These are phyloP conservation scores for Leccinum obscurum DNA, from an alignment of 768 basidiomycete genomes.

Conservation along the genomic window DNA sequence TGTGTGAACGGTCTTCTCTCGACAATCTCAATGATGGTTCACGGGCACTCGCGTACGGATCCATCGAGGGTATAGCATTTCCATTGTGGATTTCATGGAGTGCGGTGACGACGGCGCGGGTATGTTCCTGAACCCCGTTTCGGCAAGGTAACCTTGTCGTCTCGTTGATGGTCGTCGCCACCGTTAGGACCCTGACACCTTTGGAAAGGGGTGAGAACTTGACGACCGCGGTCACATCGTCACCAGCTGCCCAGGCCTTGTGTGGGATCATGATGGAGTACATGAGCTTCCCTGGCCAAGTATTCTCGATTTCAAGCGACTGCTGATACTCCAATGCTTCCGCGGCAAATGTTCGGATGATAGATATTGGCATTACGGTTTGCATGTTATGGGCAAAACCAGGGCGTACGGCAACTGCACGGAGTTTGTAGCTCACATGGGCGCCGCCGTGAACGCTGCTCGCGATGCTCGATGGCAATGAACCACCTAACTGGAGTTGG, in stretches of 20 bases:
- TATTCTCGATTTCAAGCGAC: conserved; percentile 93
- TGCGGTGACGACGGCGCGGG: conserved; percentile 56
- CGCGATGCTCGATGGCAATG: conserved; percentile 74
- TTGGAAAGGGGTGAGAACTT: conserved; percentile 89
- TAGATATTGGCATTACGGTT: conserved; percentile 55
- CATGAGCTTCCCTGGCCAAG: conserved; percentile 98
- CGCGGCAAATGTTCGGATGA: conserved; percentile 71
- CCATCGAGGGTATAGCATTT: conserved; percentile 40
- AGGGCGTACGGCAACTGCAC: conserved; percentile 78
- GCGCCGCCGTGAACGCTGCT: conserved; percentile 59
- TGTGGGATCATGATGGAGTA: conserved; percentile 92
- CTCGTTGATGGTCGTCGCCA: conserved; percentile 74
- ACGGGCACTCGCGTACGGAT: conserved; percentile 13
- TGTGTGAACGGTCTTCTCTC: conserved; percentile 17
- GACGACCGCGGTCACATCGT: conserved; percentile 74
- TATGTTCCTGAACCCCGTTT: conserved; percentile 37
- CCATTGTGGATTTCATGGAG: conserved; percentile 72
- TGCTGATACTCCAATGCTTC: conserved; percentile 96
- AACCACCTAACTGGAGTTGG: conserved; percentile 80
- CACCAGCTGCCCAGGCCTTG: conserved; percentile 94
- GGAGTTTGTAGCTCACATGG: conserved; percentile 83
- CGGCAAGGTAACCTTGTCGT: conserved; percentile 61
- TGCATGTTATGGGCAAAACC: conserved; percentile 73
- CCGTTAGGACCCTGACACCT: conserved; percentile 69
- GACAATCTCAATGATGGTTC: conserved; percentile 16